Conservation (phyloP, 2,329 filamentous ascomycete species). For the Ascomycota sp. region DNA sequence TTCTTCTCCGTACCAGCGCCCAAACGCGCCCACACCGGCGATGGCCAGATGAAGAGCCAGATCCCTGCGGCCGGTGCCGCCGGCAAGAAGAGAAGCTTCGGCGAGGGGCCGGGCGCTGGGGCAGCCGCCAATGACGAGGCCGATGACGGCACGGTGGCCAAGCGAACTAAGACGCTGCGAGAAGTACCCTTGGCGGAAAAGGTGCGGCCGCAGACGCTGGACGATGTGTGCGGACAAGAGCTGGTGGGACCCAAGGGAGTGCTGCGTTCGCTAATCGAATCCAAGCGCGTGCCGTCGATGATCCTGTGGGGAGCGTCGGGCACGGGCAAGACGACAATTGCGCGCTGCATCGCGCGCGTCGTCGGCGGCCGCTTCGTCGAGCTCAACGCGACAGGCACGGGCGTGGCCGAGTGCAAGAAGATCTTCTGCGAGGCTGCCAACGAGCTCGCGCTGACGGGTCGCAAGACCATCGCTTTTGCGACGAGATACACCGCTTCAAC, state of each 20-base stretch:
- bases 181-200: slow-evolving; percentile 78
- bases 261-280: slow-evolving; percentile 67
- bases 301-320: slow-evolving; percentile 76
- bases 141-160: slow-evolving; percentile 16
- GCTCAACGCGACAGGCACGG: slow-evolving; percentile 81
- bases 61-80: slow-evolving; percentile 11
- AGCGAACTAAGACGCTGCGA: slow-evolving; percentile 48
- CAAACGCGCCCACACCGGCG: slow-evolving; percentile 23
- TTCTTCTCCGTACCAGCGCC: slow-evolving; percentile 43
- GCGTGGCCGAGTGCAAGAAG: slow-evolving; percentile 81
- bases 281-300: slow-evolving; percentile 78
- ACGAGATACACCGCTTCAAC: slow-evolving; percentile 85
- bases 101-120: slow-evolving; percentile 25
- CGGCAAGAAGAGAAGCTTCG: slow-evolving; percentile 30
- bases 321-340: slow-evolving; percentile 81
- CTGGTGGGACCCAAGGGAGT: slow-evolving; percentile 74
- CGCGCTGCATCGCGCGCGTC: slow-evolving; percentile 66
- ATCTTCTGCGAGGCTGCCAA: slow-evolving; percentile 68
- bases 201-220: slow-evolving; percentile 68
- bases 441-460: slow-evolving; percentile 61
- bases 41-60: slow-evolving; percentile 15
- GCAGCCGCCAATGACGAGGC: slow-evolving; percentile 2
- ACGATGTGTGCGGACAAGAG: slow-evolving; percentile 81
- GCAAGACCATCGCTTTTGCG: slow-evolving; percentile 89
- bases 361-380: slow-evolving; percentile 79